Conservation (phyloP, 345 rosid genomes). For the Litchi chinensis region DNA sequence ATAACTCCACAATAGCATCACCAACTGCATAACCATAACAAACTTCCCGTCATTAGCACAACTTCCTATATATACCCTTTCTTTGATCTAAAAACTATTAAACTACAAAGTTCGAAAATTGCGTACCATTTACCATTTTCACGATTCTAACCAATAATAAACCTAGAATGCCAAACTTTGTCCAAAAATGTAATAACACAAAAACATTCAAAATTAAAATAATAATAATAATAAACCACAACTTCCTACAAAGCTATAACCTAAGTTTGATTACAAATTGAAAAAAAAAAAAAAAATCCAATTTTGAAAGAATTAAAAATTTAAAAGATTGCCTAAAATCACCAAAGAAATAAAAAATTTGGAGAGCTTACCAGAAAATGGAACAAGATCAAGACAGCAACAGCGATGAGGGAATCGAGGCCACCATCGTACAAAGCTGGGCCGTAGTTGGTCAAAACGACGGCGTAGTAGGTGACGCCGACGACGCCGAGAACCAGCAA, state of each 20-base stretch:
- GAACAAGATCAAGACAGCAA: conserved; percentile 64
- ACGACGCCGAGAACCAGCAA: conserved; percentile 87
- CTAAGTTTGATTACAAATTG: neutral
- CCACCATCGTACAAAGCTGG: conserved; percentile 77
- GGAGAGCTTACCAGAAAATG: conserved; percentile 69
- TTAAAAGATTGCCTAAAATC: neutral
- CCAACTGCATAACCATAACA: conserved; percentile 57
- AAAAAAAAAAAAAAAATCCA: neutral
- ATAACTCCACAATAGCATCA: conserved; percentile 94
- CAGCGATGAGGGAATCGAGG: conserved; percentile 55
- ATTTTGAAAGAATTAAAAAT: neutral
- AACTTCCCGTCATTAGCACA: conserved; percentile 23
- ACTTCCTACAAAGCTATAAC: neutral
- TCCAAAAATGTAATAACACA: neutral
- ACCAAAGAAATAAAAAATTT: neutral
- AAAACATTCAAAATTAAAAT: neutral
- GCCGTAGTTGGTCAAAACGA: conserved; percentile 85
- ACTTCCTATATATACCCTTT: neutral
- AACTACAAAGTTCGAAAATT: neutral
- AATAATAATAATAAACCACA: neutral
- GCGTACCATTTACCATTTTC: neutral
- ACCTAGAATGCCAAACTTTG: too few relatives aligned
- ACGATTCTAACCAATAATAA: too few relatives aligned
- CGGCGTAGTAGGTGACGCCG: conserved; percentile 90
- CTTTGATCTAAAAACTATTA: neutral